A percentile compares a stretch with the other conserved stretches of the same genome.
Conservation (phyloP, 2,329 filamentous ascomycete genomes). For the Cladosporium colombiae region DNA sequence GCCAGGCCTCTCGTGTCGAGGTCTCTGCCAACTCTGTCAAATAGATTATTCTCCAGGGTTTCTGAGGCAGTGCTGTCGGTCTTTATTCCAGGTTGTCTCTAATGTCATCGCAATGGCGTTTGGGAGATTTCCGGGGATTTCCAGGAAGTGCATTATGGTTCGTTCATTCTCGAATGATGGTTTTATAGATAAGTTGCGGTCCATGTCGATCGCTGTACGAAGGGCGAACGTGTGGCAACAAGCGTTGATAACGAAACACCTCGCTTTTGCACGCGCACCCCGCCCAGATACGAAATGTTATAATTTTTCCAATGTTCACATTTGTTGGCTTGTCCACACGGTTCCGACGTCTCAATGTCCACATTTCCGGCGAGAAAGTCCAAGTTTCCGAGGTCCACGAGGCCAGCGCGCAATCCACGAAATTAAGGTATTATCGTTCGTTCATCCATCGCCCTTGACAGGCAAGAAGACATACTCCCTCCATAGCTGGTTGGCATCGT, state of each 20-base stretch:
- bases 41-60: slow-evolving; percentile 22
- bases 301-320: background rate
- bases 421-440: background rate
- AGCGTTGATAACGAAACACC: slow-evolving; percentile 12
- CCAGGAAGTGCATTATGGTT: background rate
- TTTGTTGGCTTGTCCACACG: background rate
- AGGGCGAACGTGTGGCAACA: background rate
- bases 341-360: background rate
- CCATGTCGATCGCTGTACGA: slow-evolving; percentile 3
- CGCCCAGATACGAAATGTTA: slow-evolving; percentile 10
- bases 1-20: slow-evolving; percentile 84
- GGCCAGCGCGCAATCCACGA: background rate
- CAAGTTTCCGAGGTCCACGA: background rate
- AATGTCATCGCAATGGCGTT: slow-evolving; percentile 12
- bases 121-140: background rate
- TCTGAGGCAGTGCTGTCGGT: background rate
- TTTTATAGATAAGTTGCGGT: slow-evolving; percentile 1
- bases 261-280: background rate
- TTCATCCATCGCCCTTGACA: background rate
- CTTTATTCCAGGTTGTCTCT: slow-evolving; percentile 12
- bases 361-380: background rate
- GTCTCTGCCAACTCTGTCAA: slow-evolving; percentile 64
- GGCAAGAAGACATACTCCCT: background rate
- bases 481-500: background rate
- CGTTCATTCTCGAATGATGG: background rate